Evolutionary conservation across 2,329 filamentous ascomycete genomes (phyloP).

Genomic region (Fusarium camptoceras): DNA sequence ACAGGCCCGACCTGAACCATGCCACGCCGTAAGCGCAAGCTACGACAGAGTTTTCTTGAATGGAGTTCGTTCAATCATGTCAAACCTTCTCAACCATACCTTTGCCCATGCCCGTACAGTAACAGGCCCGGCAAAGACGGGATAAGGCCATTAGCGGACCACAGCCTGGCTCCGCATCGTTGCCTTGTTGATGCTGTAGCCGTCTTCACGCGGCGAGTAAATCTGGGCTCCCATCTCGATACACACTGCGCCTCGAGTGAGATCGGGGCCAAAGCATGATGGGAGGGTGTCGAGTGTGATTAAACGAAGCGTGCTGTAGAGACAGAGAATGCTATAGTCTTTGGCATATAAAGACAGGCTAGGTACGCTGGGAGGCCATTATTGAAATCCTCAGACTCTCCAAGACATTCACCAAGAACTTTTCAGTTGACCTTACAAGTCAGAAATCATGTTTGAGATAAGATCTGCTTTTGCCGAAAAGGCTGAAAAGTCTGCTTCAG

Average conservation of each 20-base stretch:
- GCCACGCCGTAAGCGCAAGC: not conserved
- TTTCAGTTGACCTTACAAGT: not conserved
- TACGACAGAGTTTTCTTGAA: not conserved
- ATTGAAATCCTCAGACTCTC: not conserved
- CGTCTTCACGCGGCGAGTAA: not conserved
- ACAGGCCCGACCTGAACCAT: not conserved
- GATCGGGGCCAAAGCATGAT: not conserved
- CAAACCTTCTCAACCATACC: not conserved
- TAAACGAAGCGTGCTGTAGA: not conserved
- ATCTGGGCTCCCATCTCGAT: not conserved
- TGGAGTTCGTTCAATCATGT: not conserved
- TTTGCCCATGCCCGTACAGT: not conserved
- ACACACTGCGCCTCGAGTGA: not conserved
- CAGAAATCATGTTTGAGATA: slow-evolving; percentile 8
- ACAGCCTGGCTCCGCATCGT: not conserved
- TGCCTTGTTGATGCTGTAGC: not conserved
- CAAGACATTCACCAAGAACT: not conserved
- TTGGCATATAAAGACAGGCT: not conserved
- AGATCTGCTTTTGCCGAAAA: slow-evolving; percentile 5
- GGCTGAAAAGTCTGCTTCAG: not conserved
- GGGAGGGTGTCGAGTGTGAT: not conserved
- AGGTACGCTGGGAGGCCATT: not conserved
- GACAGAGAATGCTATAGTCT: not conserved
- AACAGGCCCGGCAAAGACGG: not conserved
- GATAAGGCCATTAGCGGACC: not conserved